These are phyloP conservation scores for Termitomyces sp. DNA, from an alignment of 1,284 basidiomycete species.

Conservation along the genomic window DNA sequence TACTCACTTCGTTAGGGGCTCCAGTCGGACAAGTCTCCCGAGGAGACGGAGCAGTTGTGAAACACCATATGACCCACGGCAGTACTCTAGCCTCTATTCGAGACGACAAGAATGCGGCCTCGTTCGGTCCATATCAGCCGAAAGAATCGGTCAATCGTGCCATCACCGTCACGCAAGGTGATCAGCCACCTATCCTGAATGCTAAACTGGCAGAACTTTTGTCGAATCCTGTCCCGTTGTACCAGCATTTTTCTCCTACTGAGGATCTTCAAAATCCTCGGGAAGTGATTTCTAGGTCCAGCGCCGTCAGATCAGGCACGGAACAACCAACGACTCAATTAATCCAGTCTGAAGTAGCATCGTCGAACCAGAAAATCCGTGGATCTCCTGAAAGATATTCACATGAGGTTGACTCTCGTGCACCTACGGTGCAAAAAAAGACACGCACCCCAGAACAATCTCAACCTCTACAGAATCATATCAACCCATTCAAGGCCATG, in stretches of 20 bases:
- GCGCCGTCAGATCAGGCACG: background rate
- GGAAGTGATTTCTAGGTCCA: background rate
- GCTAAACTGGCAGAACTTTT: slow-evolving; percentile 31
- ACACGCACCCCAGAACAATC: background rate
- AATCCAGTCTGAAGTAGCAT: background rate
- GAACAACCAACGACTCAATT: background rate
- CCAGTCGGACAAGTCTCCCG: background rate
- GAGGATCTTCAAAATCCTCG: background rate
- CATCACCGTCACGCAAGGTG: background rate
- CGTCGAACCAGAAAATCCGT: background rate
- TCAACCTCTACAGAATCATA: background rate
- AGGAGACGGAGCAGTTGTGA: background rate
- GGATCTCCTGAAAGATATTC: slow-evolving; percentile 1
- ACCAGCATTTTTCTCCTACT: background rate
- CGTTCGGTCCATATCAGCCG: background rate
- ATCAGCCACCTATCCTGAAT: slow-evolving; percentile 23
- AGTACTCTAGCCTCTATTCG: background rate
- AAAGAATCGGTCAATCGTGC: background rate
- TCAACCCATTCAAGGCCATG: background rate
- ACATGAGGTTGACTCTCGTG: slow-evolving; percentile 2
- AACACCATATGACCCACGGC: background rate
- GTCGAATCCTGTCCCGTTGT: slow-evolving; percentile 20
- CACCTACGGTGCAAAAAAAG: background rate
- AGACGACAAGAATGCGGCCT: background rate
- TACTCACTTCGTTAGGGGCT: background rate